Conservation (phyloP, 164 flowering plant genomes). For the Nelumbo lutea region DNA sequence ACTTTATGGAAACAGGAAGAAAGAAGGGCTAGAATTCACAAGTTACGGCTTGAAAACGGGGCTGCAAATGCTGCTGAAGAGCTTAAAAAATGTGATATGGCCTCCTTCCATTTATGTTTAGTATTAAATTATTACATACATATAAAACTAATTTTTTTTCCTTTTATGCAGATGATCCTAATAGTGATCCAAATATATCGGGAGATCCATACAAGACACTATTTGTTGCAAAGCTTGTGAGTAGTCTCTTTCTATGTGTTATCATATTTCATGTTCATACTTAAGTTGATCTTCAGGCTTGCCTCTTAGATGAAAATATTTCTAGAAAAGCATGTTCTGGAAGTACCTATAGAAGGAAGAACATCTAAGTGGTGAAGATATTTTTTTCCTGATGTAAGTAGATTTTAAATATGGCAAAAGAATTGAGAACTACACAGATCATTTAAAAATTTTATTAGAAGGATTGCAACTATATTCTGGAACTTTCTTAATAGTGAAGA, state of each 20-base stretch:
- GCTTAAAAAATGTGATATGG: slow-evolving; percentile 67
- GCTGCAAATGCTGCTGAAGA: slow-evolving; percentile 88
- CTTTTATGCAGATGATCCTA: slow-evolving; percentile 76
- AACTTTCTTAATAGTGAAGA: no score
- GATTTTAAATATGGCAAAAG: no score
- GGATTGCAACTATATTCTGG: no score
- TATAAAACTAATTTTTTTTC: slow-evolving; percentile 2
- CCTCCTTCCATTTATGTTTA: not conserved
- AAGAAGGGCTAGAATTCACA: slow-evolving; percentile 79
- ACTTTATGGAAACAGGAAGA: slow-evolving; percentile 37
- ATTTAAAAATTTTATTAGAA: no score
- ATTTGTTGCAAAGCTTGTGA: slow-evolving; percentile 92
- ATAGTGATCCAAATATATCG: slow-evolving; percentile 66
- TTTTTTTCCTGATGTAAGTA: no score
- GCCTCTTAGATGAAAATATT: no score
- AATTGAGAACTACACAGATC: no score
- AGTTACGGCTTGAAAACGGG: slow-evolving; percentile 75
- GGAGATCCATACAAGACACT: slow-evolving; percentile 99
- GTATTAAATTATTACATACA: not conserved
- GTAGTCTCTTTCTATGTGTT: slow-evolving; percentile 18
- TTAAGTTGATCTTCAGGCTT: no score
- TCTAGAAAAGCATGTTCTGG: no score
- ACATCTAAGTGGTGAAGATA: no score
- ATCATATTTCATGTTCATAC: not conserved
- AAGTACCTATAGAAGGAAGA: no score